Base-by-base conservation (phyloP, 768 basidiomycete species). In the Hypholoma fasciculare region DNA sequence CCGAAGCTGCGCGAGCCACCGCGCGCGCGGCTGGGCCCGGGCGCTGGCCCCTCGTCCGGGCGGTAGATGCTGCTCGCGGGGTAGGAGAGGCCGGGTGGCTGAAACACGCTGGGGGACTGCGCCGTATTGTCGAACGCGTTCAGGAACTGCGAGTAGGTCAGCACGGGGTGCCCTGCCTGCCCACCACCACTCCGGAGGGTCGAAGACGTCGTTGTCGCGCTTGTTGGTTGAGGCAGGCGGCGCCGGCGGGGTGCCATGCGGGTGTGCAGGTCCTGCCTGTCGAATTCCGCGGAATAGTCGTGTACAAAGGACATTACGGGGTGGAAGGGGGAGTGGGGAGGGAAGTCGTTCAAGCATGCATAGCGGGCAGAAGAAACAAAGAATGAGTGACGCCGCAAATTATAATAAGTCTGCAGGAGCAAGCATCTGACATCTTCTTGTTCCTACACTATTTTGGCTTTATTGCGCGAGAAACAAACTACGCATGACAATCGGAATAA, bases 231-330 rank as follows among this genome's bases (percentile, higher is more conserved):
- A 49, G 63, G 64, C 34, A 61, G 38, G 49, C 30, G 30, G 30
- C 68, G 68, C 26, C 68, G 64, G 36, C 62, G 58, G 60, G 63
- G 55, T 30, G 63, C 44, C 62, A 65, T 65, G 54, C 61, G 61
- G 26, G 60, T 39, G 52, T 59, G 63, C 57, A 61, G 65, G 63
- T 66, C 68, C 66, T 55, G 68, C 64, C 67, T 66, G 60, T 62
- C 60, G 49, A 65, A 55, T 47, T 61, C 54, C 48, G 37, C 38
- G 38, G 63, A 61, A 52, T 54, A 55, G n/a, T 62, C 51, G 59
- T 66, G 61, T 23, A 61, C 60, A 49, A 62, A 54, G 50, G 60
- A 47, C 47, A 40, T 56, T 23, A 59, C 60, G 56, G 47, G 48
- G 46, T 37, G 52, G 38, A 58, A 49, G 54, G 56, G 52, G 52